phyloP scores from a whole-genome alignment of 2,329 filamentous ascomycete species.

The Biscogniauxia sp. region DNA sequence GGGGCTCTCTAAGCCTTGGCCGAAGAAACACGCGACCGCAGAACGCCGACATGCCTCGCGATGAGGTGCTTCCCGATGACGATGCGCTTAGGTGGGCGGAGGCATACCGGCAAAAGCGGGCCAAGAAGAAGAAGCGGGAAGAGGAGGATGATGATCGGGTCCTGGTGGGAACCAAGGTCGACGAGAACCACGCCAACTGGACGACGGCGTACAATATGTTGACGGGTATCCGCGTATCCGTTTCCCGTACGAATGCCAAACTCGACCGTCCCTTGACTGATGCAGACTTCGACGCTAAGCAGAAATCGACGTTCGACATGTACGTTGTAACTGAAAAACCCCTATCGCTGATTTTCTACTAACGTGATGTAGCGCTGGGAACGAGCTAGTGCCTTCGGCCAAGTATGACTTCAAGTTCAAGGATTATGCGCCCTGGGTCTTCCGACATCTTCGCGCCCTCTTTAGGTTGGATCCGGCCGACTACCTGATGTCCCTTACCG shows the following conservation, averaged over 20 bases:
- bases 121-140: slow-evolving; percentile 81
- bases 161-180: slow-evolving; percentile 93
- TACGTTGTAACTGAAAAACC: slow-evolving; percentile 44
- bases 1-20: slow-evolving; percentile 79
- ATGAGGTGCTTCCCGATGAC: slow-evolving; percentile 83
- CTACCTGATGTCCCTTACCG: slow-evolving; percentile 96
- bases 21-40: slow-evolving; percentile 81
- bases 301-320: slow-evolving; percentile 99
- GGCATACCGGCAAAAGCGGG: slow-evolving; percentile 85
- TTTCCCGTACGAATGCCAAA: slow-evolving; percentile 95
- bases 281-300: slow-evolving; percentile 87
- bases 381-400: slow-evolving; percentile 93
- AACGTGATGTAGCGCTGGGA: slow-evolving; percentile 68
- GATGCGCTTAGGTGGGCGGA: slow-evolving; percentile 92
- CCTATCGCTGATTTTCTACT: slow-evolving; percentile 28
- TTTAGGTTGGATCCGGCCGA: slow-evolving; percentile 95
- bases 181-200: slow-evolving; percentile 96
- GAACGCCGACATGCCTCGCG: slow-evolving; percentile 77
- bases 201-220: slow-evolving; percentile 99
- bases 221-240: slow-evolving; percentile 95
- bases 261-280: slow-evolving; percentile 86
- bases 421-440: slow-evolving; percentile 99
- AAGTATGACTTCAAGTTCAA: slow-evolving; percentile 99
- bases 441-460: slow-evolving; percentile 81
- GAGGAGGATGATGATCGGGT: slow-evolving; percentile 92